Evolutionary conservation across 805 yeast genomes (phyloP), one percentile per base, ranked within the genome.

Genomic region (Candida morakotiae): DNA sequence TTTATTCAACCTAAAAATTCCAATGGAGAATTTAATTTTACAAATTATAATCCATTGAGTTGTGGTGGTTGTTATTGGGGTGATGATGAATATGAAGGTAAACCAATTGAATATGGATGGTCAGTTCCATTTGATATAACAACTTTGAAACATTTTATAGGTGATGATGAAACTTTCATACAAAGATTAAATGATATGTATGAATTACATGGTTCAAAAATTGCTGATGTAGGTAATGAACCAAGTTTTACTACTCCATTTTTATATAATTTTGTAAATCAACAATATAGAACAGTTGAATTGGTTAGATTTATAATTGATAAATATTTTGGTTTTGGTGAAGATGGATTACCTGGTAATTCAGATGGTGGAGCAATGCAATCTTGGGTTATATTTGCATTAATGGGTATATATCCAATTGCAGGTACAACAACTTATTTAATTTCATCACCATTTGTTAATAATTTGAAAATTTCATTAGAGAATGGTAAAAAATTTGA

Each of bases 341-440:
- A 46, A 3, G 33, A 31, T n/a, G 64, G 60, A 9, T 40, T 63
- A 17, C 67, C 69, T 5, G 67, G 67, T 1, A 61, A 62, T 37
- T 58, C 66, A 1, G 67, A 62, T 40, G 62, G 60, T 9, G 67
- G 67, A 5, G 63, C 69, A 9, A 61, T 63, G 64, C 66, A 60
- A 38, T 51, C 60, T 3, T 63, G 65, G 64, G 35, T 58, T 11
- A 52, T 60, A 35, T 61, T 60, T 47, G 58, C 51, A 3, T 34
- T 62, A 32, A 41, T 57, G 29, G 69, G 69, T 2, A 28, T 63
- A 8, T 62, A 61, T 35, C 69, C 67, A 5, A 51, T 60, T 15
- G 44, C 67, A 5, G 66, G 64, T 1, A 60, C 67, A 3, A 53
- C 62, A 9, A 52, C 61, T 1, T 63, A 62, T 39, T 46, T 63